These are phyloP conservation scores for Paramecium sonneborni DNA, from an alignment of 73 alveolate genomes.

Conservation along the genomic window DNA sequence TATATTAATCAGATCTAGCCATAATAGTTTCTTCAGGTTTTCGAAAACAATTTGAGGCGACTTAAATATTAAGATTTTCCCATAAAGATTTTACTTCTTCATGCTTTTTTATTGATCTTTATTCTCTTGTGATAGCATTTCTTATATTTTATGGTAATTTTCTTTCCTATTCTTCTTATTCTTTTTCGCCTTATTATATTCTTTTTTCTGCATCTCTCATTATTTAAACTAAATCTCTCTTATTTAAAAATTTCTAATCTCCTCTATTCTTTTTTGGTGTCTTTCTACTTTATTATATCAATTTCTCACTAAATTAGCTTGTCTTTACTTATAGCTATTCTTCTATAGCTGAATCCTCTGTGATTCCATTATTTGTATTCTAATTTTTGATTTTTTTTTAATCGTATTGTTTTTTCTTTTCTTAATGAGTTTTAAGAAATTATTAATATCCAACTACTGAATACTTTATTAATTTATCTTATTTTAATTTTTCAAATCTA, in stretches of 20 bases:
- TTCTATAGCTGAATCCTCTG: neutral
- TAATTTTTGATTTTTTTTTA: neutral
- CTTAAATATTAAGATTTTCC: constrained; percentile 21
- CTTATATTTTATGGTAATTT: neutral
- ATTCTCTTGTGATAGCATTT: constrained; percentile 8
- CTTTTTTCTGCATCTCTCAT: neutral
- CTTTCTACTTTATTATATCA: neutral
- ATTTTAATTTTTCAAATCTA: constrained; percentile 16
- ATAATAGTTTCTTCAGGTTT: constrained; percentile 14
- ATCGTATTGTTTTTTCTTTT: neutral
- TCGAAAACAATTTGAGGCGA: neutral
- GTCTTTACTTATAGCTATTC: neutral
- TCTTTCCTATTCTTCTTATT: neutral
- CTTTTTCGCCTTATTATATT: neutral
- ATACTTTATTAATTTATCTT: neutral
- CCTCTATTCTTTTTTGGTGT: constrained; percentile 54
- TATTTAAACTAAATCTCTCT: neutral
- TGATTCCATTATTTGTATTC: neutral
- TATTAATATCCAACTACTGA: constrained; percentile 15
- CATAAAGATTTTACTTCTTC: neutral
- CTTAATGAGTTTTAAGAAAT: neutral
- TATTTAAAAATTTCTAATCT: neutral
- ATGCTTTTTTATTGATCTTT: neutral
- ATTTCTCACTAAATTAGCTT: neutral
- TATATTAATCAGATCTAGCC: constrained; percentile 35